Evolutionary conservation across 2,329 filamentous ascomycete species (phyloP), one percentile per base, ranked within the genome.

Genomic region (Ascochyta fabae): DNA sequence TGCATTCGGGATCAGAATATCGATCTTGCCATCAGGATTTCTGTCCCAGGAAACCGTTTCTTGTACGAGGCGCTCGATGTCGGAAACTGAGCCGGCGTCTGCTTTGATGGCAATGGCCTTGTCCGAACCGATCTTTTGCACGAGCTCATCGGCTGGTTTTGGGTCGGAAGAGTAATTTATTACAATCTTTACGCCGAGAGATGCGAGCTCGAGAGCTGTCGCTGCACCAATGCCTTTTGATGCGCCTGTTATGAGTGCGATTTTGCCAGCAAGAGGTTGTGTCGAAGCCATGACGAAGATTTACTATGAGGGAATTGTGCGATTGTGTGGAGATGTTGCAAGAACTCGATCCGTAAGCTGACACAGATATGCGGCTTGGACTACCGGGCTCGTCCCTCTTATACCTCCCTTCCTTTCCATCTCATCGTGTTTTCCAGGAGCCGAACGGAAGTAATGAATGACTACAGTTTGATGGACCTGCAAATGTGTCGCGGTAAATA

Each of bases 1-100:
- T 6, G 86, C 84, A 46, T 86, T 86, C 56, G 84, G 83, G 10
- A 87, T 64, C 2, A 86, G 68, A 24, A 86, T 81, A 59, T 86
- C 84, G 43, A 87, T 80, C 2, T 80, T 76, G 16, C 81, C 81
- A 60, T 84, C 75, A 7, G 33, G 15, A 15, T 34, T 16, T 3
- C 33, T 3, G 3, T 12, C 12, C 39, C 57, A 52, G 1, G 54
- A 46, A 0, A 57, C 54, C 5, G 67, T 63, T 9, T 60, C 47
- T 23, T 70, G 61, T 13, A 79, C 70, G 6, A 79, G 67, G 13
- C 53, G 78, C 75, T 83, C 83, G 70, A 88, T 75, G 9, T 79
- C 81, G 0, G 67, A 29, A 5, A 84, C 58, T 24, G 73, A 79
- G 27, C 78, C 77, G 3, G 77, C 83, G 61, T 89, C 80, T 2